Conservation (phyloP, 2,329 filamentous ascomycete genomes). For the Bisporella sp. region DNA sequence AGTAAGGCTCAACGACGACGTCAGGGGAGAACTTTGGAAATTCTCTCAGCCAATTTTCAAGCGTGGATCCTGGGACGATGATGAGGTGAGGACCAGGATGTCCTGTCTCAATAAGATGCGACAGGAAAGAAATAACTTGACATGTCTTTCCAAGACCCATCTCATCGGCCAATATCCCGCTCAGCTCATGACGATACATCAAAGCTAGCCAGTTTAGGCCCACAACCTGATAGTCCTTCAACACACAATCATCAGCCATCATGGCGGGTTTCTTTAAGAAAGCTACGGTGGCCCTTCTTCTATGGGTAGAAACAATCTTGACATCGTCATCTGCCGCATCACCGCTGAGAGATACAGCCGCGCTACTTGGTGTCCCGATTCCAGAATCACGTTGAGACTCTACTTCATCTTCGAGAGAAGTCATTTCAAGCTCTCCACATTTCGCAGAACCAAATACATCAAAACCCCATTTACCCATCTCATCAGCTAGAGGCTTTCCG, state of each 20-base stretch:
- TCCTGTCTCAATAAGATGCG: slow-evolving; percentile 67
- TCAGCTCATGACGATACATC: slow-evolving; percentile 71
- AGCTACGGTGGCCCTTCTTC: slow-evolving; percentile 18
- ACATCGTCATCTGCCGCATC: slow-evolving; percentile 39
- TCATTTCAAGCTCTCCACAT: slow-evolving; percentile 51
- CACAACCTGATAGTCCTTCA: slow-evolving; percentile 92
- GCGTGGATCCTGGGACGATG: slow-evolving; percentile 85
- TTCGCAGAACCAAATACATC: slow-evolving; percentile 54
- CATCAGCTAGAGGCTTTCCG: slow-evolving; percentile 57
- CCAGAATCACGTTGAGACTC: slow-evolving; percentile 52
- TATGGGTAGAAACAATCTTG: slow-evolving; percentile 18
- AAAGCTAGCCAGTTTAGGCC: slow-evolving; percentile 92
- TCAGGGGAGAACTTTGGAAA: slow-evolving; percentile 80
- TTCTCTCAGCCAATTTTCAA: slow-evolving; percentile 93
- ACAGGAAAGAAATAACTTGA: slow-evolving; percentile 88
- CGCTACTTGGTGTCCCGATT: slow-evolving; percentile 54
- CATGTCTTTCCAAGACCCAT: slow-evolving; percentile 98
- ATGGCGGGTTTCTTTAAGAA: slow-evolving; percentile 54
- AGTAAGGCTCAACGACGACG: slow-evolving; percentile 65
- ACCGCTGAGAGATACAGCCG: slow-evolving; percentile 23
- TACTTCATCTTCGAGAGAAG: slow-evolving; percentile 33
- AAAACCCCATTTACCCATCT: slow-evolving; percentile 63
- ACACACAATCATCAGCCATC: slow-evolving; percentile 67
- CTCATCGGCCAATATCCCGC: slow-evolving; percentile 91
- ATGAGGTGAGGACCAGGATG: slow-evolving; percentile 71